Evolutionary conservation across 2,329 filamentous ascomycete genomes (phyloP), one percentile per base, ranked within the genome.

Genomic region (Sclerotinia nivalis): DNA sequence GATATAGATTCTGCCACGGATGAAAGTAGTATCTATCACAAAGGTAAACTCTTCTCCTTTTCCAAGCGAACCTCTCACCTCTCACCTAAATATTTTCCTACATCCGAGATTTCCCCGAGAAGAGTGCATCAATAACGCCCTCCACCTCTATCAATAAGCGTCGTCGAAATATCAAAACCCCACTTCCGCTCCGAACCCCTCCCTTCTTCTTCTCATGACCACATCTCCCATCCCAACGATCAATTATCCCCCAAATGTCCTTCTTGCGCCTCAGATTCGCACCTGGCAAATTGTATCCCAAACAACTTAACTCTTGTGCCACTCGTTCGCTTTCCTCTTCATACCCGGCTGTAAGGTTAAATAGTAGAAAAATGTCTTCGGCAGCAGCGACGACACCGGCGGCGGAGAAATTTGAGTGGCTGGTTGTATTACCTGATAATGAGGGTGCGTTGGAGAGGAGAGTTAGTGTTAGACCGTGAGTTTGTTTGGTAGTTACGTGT

Each of bases 401-500:
- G 20, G 85, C 84, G 77, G 71, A 71, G 37, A 86, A 85, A 77
- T 85, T 82, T 71, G 88, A 92, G 79, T 93, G 89, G 83, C 85
- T 93, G 50, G 88, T 90, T 75, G 83, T 93, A 70, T 77, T 92
- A 50, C 90, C 89, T 18, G 90, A 93, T 79, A 86, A 88, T 79
- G 85, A 88, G 1, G 88, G 85, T 54, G 82, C 80, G 28, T 80
- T 85, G 71, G 83, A 84, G 73, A 90, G 90, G 83, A 83, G 90
- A 68, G 80, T 91, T 37, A 85, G 88, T 74, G 84, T 88, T 59
- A 83, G 88, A 72, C 79, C 83, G 87, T 89, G 78, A 75, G 86
- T 82, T 65, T 60, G n/a, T 13, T 37, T 43, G 1, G 31, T 20
- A 54, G 28, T 2, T 55, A 15, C 28, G 52, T 34, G 22, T 18